Evolutionary conservation across 2,329 filamentous ascomycete species (phyloP).

Genomic region (Alternaria brassicae): DNA sequence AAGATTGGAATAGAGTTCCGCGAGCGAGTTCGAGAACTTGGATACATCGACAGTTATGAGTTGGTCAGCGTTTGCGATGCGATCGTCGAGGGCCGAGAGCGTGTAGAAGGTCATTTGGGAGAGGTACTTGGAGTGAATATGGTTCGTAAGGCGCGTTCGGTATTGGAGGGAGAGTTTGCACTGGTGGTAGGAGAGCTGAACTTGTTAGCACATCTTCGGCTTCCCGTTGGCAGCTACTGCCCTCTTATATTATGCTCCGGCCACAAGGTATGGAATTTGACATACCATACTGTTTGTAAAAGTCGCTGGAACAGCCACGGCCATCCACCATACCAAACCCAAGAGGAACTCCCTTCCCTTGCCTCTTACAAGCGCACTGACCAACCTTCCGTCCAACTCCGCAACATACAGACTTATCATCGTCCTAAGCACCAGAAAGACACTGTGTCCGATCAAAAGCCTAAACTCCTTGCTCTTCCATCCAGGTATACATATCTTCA

Average conservation of each 20-base stretch:
- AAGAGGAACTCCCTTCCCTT: conserved; percentile 89
- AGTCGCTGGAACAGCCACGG: conserved; percentile 92
- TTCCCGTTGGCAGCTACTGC: neutral
- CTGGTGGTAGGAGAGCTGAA: conserved; percentile 91
- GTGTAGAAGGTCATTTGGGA: conserved; percentile 99
- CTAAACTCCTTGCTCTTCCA: conserved; percentile 89
- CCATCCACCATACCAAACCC: conserved; percentile 97
- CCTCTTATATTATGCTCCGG: neutral
- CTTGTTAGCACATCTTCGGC: conserved; percentile 25
- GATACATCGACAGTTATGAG: conserved; percentile 96
- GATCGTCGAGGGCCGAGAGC: conserved; percentile 90
- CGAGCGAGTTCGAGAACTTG: conserved; percentile 93
- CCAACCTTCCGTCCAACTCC: conserved; percentile 90
- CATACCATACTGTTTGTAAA: conserved; percentile 98
- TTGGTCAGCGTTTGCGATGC: conserved; percentile 98
- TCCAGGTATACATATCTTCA: conserved; percentile 88
- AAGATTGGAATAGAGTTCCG: conserved; percentile 94
- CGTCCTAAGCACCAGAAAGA: conserved; percentile 89
- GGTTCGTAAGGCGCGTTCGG: conserved; percentile 87
- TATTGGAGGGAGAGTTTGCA: conserved; percentile 93
- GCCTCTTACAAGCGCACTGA: conserved; percentile 90
- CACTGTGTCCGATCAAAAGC: conserved; percentile 85
- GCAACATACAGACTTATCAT: conserved; percentile 95
- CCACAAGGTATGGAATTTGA: neutral
- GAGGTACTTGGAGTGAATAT: conserved; percentile 94